These are phyloP conservation scores for Monosporozyma yasuniensis DNA, from an alignment of 805 yeast species.

Conservation along the genomic window DNA sequence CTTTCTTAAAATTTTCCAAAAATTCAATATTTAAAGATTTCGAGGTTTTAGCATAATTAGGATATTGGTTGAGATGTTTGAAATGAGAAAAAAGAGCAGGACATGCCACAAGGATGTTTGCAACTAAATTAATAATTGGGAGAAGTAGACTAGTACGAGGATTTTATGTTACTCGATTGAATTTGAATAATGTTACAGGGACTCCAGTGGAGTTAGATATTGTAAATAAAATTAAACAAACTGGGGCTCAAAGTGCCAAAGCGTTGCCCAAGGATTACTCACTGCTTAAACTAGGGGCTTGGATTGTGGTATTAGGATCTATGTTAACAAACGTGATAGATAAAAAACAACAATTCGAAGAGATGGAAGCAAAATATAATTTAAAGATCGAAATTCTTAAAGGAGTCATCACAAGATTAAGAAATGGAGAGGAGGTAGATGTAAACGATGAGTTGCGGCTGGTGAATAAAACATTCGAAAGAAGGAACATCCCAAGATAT, in stretches of 20 bases:
- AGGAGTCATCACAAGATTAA: slow-evolving; percentile 32
- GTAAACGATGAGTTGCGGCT: slow-evolving; percentile 34
- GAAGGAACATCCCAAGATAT: not conserved
- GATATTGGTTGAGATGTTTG: too few species aligned
- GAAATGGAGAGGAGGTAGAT: slow-evolving; percentile 34
- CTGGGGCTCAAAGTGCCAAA: not conserved
- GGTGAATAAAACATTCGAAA: slow-evolving; percentile 20
- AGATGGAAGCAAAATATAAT: slow-evolving; percentile 32
- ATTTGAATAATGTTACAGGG: not conserved
- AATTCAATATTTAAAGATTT: not conserved
- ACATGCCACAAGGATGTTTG: not conserved
- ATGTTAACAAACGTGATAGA: slow-evolving; percentile 40
- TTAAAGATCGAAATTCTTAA: slow-evolving; percentile 33
- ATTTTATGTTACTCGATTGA: not conserved
- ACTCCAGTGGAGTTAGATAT: not conserved
- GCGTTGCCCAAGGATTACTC: slow-evolving; percentile 9
- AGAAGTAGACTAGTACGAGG: not conserved
- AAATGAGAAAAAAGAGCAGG: not conserved
- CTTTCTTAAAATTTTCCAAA: slow-evolving; percentile 2
- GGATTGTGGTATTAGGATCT: slow-evolving; percentile 39
- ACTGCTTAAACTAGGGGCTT: slow-evolving; percentile 33
- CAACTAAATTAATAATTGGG: not conserved
- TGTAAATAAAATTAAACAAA: not conserved
- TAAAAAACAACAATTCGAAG: slow-evolving; percentile 33
- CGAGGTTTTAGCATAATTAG: not conserved